phyloP scores from a whole-genome alignment of 805 yeast genomes.

The Danielia oregonensis region DNA sequence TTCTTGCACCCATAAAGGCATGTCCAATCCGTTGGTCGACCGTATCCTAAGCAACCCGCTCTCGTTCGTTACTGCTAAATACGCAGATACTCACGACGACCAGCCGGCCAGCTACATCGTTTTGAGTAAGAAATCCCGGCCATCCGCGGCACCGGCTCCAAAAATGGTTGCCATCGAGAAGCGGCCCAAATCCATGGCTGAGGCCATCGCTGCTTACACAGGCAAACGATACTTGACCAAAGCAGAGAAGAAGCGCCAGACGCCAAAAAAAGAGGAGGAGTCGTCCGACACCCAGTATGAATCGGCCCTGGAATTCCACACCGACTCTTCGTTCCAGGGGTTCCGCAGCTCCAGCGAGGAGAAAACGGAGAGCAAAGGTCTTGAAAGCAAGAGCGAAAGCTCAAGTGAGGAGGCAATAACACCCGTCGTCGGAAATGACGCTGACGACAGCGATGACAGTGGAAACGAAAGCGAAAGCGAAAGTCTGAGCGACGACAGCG shows the following conservation, averaged over 20 bases:
- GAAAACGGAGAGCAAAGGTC: too few species aligned
- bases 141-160: slow-evolving; percentile 3
- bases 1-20: slow-evolving; percentile 1
- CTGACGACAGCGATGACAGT: not conserved
- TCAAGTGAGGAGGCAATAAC: slow-evolving; percentile 4
- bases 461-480: slow-evolving; percentile 29
- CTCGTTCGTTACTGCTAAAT: slow-evolving; percentile 58
- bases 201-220: slow-evolving; percentile 56
- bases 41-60: slow-evolving; percentile 60
- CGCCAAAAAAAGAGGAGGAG: slow-evolving; percentile 3
- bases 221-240: slow-evolving; percentile 52
- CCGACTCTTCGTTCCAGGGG: slow-evolving; percentile 13
- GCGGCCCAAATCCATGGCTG: slow-evolving; percentile 45
- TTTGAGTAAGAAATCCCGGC: slow-evolving; percentile 7
- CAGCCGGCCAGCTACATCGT: slow-evolving; percentile 15
- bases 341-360: slow-evolving; percentile 5
- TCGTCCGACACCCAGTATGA: slow-evolving; percentile 26
- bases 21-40: slow-evolving; percentile 54
- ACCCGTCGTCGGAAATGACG: not conserved
- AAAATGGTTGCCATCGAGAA: slow-evolving; percentile 6
- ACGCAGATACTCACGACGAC: slow-evolving; percentile 15
- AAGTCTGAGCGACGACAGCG: slow-evolving; percentile 15
- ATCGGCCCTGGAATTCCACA: slow-evolving; percentile 30
- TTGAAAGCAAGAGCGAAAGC: not conserved
- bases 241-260: slow-evolving; percentile 32